phyloP scores from a whole-genome alignment of 345 rosid genomes.

The Eucalyptus decipiens region DNA sequence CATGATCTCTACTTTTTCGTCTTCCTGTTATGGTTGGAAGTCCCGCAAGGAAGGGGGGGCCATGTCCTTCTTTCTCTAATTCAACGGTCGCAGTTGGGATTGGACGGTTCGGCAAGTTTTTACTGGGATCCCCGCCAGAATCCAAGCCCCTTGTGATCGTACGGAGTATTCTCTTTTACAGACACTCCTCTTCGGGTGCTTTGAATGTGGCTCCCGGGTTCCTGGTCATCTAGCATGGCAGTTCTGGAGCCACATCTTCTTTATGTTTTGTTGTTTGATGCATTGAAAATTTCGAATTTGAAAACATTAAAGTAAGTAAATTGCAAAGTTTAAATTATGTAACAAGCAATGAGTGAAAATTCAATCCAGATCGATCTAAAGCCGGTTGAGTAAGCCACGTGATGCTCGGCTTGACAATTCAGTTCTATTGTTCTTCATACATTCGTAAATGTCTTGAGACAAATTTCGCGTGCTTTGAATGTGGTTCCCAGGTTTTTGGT shows the following conservation, averaged over 20 bases:
- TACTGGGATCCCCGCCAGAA: background rate
- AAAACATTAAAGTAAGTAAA: background rate
- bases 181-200: background rate
- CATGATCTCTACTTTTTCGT: background rate
- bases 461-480: background rate
- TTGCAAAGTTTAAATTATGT: background rate
- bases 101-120: background rate
- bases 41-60: background rate
- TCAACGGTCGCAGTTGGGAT: background rate
- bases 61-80: background rate
- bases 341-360: background rate
- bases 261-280: background rate
- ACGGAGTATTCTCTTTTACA: background rate
- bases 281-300: background rate
- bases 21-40: background rate
- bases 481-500: background rate
- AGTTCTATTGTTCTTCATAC: background rate
- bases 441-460: background rate
- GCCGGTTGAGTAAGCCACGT: background rate
- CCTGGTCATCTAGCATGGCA: background rate
- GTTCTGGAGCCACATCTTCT: background rate
- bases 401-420: background rate
- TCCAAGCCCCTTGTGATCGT: background rate
- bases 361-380: background rate
- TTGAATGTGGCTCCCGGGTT: background rate